Base-by-base conservation (phyloP, 164 flowering plant genomes). In the Chimonanthus salicifolius region DNA sequence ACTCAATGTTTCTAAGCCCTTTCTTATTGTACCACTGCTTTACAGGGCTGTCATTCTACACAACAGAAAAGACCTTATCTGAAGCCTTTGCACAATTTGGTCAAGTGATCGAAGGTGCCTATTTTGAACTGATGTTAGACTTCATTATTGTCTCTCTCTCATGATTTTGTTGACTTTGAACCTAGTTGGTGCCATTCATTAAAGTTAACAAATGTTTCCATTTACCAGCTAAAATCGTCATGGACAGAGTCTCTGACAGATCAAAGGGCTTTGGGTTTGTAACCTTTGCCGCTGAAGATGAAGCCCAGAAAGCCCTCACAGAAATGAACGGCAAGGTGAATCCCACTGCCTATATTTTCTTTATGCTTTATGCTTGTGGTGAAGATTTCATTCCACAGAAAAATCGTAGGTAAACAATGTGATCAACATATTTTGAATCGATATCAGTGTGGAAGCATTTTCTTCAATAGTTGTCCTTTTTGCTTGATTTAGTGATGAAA, bases 181-280 rank as follows among this genome's bases (percentile, higher is more conserved):
- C 13, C 15, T 7, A 47, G 43, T 3, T 46, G 63, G 64, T 33
- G 7, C 58, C 8, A 15, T 54, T 20, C 2, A 7, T 7, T 33
- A 9, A 7, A 11, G 60, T 54, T 54, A 11, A 13, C 62, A 48
- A n/a, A 72, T 63, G 4, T 78, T 33, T 74, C 68, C 11, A 11
- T 60, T 74, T 65, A 43, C 21, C 79, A 95, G 98, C 99, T 73
- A 83, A 80, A 78, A 75, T 95, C 77, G 79, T 89, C 7, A 86
- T 70, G 78, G 94, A 93, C 75, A 86, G 83, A 83, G 89, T 87
- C 47, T 83, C 94, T 0, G 89, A 85, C 69, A 85, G 81, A 84
- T 87, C 96, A 44, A 93, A 90, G 81, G 97, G 97, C n/a, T 95
- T 91, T 70, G 99, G 97, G 18, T 95, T 92, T 78, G 92, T 95